Percentiles rank a stretch among this genome's conserved stretches.
These are phyloP conservation scores for Aureobasidium melanogenum DNA, from an alignment of 2,329 filamentous ascomycete genomes.

Conservation along the genomic window DNA sequence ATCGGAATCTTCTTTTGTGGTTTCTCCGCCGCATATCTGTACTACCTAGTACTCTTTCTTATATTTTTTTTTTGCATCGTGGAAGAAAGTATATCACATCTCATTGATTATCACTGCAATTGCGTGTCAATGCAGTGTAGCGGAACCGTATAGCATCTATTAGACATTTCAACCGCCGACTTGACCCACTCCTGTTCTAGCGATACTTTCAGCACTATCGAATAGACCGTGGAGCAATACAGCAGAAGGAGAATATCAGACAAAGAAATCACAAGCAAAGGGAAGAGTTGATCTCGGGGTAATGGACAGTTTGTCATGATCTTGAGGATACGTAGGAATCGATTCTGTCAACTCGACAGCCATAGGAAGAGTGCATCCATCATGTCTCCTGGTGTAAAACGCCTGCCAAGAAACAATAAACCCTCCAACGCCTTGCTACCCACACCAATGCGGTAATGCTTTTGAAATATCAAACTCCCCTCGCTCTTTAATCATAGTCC, in stretches of 20 bases:
- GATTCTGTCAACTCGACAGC: neutral
- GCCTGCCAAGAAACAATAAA: neutral
- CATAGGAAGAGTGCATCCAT: neutral
- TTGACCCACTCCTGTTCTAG: too few relatives aligned
- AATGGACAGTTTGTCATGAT: neutral
- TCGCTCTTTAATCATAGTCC: conserved; percentile 1
- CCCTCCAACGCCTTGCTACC: neutral
- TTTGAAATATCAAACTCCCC: neutral
- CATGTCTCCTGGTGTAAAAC: neutral
- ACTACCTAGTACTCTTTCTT: too few relatives aligned
- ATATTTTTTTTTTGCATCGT: neutral
- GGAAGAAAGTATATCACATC: too few relatives aligned
- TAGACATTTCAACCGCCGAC: too few relatives aligned
- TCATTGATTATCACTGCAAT: too few relatives aligned
- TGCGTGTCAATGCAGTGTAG: too few relatives aligned
- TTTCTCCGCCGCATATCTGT: neutral
- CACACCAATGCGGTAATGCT: neutral
- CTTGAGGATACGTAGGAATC: neutral
- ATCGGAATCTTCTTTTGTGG: conserved; percentile 13
- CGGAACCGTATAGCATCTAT: too few relatives aligned
- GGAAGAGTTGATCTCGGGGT: neutral
- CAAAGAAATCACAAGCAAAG: neutral
- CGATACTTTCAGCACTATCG: too few relatives aligned
- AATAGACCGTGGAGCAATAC: too few relatives aligned
- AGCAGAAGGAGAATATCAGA: too few relatives aligned